Evolutionary conservation across 306 rosid species (phyloP), one percentile per base, ranked within the genome.

Genomic region (Prunus mongolica): DNA sequence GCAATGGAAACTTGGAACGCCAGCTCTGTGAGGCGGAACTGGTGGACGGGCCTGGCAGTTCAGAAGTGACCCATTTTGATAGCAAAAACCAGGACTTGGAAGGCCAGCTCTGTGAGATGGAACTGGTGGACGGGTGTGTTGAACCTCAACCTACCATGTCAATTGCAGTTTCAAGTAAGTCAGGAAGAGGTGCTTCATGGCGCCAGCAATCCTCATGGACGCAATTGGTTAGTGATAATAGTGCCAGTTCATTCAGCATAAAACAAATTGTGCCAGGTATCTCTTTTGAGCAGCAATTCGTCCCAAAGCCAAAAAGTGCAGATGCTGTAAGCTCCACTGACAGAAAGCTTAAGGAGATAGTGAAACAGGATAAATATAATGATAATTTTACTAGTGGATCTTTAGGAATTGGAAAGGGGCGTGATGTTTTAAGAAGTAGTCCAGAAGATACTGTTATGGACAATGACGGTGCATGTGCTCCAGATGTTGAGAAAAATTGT

Each of bases 131-230:
- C n/a, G 75, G 64, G 58, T 54, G 60, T 46, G 65, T 41, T 2
- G 86, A 87, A 80, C 27, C 82, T 82, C 82, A 76, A 81, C 85
- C 86, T 54, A 69, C 84, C 46, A 41, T 63, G 18, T 46, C 77
- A 46, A 75, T 57, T 67, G 73, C 13, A 20, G 75, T 76, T 18
- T 80, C 86, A 11, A 79, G 63, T 38, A 75, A 85, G 72, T 75
- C 84, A 0, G 88, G 94, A 30, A 87, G 91, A 80, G 98, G 96
- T 49, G 60, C 91, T 75, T 78, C 91, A 7, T 92, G 98, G 98
- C 73, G 76, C 82, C 88, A 78, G 78, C 89, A 86, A 65, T 81
- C 82, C 57, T 92, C 98, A 7, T 94, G 98, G 98, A 92, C 92
- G 30, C 91, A 94, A 80, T 78, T 94, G 84, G 84, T 90, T 55